A percentile compares a stretch with the other conserved stretches of the same genome.
These are phyloP conservation scores for Porphyridium purpureum DNA, from an alignment of 23 red algal genomes.

Conservation along the genomic window DNA sequence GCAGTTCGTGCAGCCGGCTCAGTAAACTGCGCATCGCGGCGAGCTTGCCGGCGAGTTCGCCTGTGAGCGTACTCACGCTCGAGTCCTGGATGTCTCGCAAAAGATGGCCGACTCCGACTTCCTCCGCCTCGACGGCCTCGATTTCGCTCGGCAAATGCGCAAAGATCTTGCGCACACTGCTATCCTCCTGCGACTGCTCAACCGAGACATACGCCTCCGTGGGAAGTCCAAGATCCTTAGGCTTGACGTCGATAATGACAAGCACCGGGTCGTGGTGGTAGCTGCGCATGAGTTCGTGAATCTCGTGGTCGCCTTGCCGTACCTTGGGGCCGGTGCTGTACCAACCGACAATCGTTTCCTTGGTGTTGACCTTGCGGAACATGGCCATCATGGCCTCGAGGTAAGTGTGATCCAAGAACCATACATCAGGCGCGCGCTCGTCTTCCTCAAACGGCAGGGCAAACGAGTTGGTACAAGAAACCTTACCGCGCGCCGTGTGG, in stretches of 20 bases:
- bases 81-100: conserved; percentile 85
- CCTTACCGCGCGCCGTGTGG: conserved; percentile 45
- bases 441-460: conserved; percentile 99
- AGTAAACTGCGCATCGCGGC: conserved; percentile 60
- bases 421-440: conserved; percentile 67
- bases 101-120: conserved; percentile 88
- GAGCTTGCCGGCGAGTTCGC: conserved; percentile 70
- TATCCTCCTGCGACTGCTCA: conserved; percentile 55
- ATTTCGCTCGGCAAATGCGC: conserved; percentile 84
- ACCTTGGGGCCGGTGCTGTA: conserved; percentile 98
- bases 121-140: conserved; percentile 81
- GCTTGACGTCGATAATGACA: conserved; percentile 84
- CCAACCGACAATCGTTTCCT: conserved; percentile 91
- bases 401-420: conserved; percentile 95
- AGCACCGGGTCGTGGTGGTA: conserved; percentile 72
- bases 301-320: conserved; percentile 67
- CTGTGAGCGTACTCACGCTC: conserved; percentile 52
- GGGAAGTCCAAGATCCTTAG: conserved; percentile 84
- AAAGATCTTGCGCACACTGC: conserved; percentile 38
- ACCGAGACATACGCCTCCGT: conserved; percentile 92
- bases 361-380: conserved; percentile 94
- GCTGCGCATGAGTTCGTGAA: conserved; percentile 74
- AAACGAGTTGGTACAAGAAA: conserved; percentile 76
- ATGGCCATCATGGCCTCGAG: conserved; percentile 95
- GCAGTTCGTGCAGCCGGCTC: conserved; percentile 37